Percentiles rank a stretch among this genome's conserved stretches.
Evolutionary conservation across 208 protist genomes (phyloP).

Genomic region (Trypanosoma rangeli): DNA sequence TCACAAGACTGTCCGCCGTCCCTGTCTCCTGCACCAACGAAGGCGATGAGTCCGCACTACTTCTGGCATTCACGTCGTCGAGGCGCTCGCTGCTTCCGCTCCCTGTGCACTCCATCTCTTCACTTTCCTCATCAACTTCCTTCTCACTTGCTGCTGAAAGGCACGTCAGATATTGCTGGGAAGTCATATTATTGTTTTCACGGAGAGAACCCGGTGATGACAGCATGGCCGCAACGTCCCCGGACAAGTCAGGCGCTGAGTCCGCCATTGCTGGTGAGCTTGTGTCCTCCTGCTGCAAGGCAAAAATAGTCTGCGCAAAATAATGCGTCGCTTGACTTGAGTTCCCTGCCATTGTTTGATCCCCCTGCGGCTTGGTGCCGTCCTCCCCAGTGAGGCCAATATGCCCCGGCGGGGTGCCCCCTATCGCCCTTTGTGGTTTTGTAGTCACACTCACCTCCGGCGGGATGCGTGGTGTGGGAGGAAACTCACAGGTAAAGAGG

Average conservation of each 20-base stretch:
- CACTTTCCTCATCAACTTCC: not conserved
- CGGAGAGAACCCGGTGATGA: not conserved
- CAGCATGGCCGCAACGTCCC: not conserved
- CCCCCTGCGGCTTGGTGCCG: not conserved
- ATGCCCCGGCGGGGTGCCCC: not conserved
- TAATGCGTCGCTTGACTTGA: not conserved
- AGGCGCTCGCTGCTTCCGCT: not conserved
- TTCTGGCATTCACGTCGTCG: not conserved
- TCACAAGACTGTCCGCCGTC: not conserved
- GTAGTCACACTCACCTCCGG: not conserved
- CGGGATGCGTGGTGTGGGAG: not conserved
- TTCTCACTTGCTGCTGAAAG: not conserved
- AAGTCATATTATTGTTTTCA: slow-evolving; percentile 1
- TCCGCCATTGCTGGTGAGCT: not conserved
- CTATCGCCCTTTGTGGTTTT: not conserved
- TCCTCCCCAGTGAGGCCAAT: not conserved
- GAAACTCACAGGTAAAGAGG: slow-evolving; percentile 28
- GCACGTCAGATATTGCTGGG: slow-evolving; percentile 10
- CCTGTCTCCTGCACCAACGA: not conserved
- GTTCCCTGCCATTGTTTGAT: not conserved
- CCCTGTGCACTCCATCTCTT: not conserved
- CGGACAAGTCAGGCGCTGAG: not conserved
- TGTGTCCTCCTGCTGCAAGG: not conserved
- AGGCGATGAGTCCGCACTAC: not conserved
- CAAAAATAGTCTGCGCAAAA: not conserved